phyloP scores from a whole-genome alignment of 139 green algal genomes.

The Chlamydomonas sp. region DNA sequence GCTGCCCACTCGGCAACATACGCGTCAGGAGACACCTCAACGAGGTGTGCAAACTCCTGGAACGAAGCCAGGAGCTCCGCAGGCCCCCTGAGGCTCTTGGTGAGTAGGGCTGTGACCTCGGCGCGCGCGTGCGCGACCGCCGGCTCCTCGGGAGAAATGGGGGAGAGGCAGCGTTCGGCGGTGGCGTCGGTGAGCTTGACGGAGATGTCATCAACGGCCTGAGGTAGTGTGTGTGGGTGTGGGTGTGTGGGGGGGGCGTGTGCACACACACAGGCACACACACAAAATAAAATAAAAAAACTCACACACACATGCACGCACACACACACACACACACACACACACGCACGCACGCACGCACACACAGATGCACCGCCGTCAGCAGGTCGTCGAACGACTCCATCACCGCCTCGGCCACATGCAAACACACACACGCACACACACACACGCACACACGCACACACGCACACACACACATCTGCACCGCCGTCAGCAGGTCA shows the following conservation, averaged over 20 bases:
- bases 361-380: too few species aligned
- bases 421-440: too few species aligned
- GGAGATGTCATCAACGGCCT: conserved; percentile 31
- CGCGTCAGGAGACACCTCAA: conserved; percentile 12
- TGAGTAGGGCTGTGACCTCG: conserved; percentile 19
- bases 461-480: too few species aligned
- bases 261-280: too few species aligned
- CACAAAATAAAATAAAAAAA: not conserved
- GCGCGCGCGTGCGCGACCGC: conserved; percentile 21
- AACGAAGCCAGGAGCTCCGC: conserved; percentile 33
- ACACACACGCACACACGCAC: too few species aligned
- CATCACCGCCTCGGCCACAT: conserved; percentile 39
- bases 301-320: too few species aligned
- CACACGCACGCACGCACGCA: too few species aligned
- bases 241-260: too few species aligned
- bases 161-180: not conserved
- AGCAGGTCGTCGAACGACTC: conserved; percentile 52
- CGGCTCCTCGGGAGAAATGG: conserved; percentile 32
- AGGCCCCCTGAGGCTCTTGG: conserved; percentile 44
- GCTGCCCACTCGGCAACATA: conserved; percentile 43
- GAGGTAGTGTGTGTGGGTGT: too few species aligned
- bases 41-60: conserved; percentile 25
- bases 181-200: conserved; percentile 21
- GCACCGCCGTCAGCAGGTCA: too few species aligned
- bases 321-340: too few species aligned